Conservation (phyloP, 176 grass and related monocot genomes). For the Elaeis guineensis region DNA sequence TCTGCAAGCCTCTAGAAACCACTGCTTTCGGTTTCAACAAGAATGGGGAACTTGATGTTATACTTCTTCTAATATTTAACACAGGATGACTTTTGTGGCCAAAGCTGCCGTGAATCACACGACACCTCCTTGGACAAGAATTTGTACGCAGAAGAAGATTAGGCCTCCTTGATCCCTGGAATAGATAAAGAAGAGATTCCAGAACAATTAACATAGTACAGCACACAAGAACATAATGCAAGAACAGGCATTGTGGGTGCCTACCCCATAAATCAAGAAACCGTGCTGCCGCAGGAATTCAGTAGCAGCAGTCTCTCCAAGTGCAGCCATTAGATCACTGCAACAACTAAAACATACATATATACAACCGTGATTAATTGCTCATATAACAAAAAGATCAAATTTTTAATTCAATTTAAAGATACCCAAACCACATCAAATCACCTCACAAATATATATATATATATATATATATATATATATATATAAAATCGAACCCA, state of each 20-base stretch:
- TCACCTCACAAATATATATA: too few species aligned
- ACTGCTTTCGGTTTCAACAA: constrained; percentile 15
- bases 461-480: too few species aligned
- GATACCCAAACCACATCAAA: background rate
- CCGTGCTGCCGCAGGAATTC: constrained; percentile 26
- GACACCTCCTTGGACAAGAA: constrained; percentile 13
- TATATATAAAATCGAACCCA: too few species aligned
- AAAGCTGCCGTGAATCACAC: constrained; percentile 4
- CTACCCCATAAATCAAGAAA: constrained; percentile 40
- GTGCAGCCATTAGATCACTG: constrained; percentile 37
- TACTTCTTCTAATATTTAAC: constrained; percentile 25
- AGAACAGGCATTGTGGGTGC: background rate
- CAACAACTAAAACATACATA: background rate
- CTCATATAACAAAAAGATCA: background rate
- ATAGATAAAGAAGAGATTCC: constrained; percentile 4
- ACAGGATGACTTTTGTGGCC: constrained; percentile 17
- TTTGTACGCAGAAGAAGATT: constrained; percentile 14
- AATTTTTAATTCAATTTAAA: background rate
- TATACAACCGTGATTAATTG: too few species aligned
- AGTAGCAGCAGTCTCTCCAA: constrained; percentile 23
- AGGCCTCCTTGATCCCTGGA: constrained; percentile 26
- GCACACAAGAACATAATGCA: background rate
- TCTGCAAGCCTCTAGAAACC: constrained; percentile 38
- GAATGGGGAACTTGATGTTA: constrained; percentile 9
- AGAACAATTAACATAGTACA: background rate